Percentiles rank a stretch among this genome's conserved stretches.
Conservation (phyloP, 441 rosid genomes). For the Mallotus japonicus region DNA sequence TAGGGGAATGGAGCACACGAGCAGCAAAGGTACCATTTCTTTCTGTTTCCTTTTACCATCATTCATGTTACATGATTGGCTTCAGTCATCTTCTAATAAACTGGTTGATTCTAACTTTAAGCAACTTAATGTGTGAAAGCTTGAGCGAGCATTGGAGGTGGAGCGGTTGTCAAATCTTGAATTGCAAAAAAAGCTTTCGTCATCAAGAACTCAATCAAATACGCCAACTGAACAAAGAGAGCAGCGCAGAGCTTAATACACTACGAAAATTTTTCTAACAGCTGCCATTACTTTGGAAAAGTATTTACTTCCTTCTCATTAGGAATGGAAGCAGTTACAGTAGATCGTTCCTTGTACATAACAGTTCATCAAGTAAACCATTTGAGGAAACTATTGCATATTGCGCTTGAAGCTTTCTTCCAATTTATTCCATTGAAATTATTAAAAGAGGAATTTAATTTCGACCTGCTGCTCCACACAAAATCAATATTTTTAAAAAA, state of each 20-base stretch:
- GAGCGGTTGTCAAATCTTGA: slow-evolving; percentile 69
- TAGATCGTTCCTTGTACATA: slow-evolving; percentile 8
- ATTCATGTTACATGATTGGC: background rate
- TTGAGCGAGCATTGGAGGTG: slow-evolving; percentile 79
- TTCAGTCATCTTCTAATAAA: background rate
- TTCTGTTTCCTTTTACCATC: background rate
- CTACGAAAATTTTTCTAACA: background rate
- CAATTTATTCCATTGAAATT: background rate
- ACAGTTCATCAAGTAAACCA: background rate
- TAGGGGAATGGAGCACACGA: slow-evolving; percentile 91
- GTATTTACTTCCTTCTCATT: background rate
- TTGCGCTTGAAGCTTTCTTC: background rate
- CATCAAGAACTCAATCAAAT: slow-evolving; percentile 33
- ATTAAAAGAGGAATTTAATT: background rate
- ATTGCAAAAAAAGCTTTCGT: slow-evolving; percentile 57
- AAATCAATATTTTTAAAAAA: too few relatives aligned
- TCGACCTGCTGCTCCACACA: background rate
- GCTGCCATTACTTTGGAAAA: background rate
- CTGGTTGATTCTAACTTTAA: slow-evolving; percentile 6
- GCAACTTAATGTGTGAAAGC: slow-evolving; percentile 37
- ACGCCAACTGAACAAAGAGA: slow-evolving; percentile 31
- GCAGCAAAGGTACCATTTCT: slow-evolving; percentile 73
- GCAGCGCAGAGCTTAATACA: slow-evolving; percentile 10
- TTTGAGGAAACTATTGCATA: background rate
- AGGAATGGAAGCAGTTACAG: background rate